Base-by-base conservation (phyloP, 345 rosid species). In the Kandelia obovata region DNA sequence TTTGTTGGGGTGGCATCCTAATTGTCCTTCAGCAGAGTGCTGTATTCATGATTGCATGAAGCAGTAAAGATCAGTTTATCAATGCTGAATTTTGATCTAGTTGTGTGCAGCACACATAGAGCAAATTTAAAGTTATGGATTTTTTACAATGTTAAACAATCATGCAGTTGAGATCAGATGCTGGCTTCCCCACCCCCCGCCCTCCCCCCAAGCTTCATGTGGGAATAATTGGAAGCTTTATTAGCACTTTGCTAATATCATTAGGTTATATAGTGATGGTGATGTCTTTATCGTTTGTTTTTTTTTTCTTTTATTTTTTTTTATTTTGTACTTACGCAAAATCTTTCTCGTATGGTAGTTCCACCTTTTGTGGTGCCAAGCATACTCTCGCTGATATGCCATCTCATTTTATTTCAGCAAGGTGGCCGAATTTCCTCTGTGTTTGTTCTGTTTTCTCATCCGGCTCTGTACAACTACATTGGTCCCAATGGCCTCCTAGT, bases 341-440 rank as follows among this genome's bases (percentile, higher is more conserved):
- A 13, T 66, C 21, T 21, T 53, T 53, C 27, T 4, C 13, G 30
- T 19, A 19, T 26, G 30, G 26, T 52, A 60, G 11, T 51, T 49
- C 51, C 47, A 59, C 17, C 59, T 25, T 46, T 56, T 17, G 27
- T 17, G 51, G 39, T 43, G 35, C 23, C 55, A 51, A 51, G 21
- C 23, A 30, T 62, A 37, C 39, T 11, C 26, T 61, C 23, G 59
- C 53, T 49, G 66, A 64, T 62, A 8, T 28, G 47, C 49, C 51
- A 58, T 61, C 32, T 71, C 49, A 26, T 75, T 73, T 72, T 76
- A 34, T 80, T 84, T 75, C 97, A 95, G 99, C 92, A 76, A 87
- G 97, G 73, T 95, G 99, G 99, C 99, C 99, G 68, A 95, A 92
- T 85, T 92, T 89, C 79, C 96, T 92, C 20, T 95, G 98, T 43